phyloP scores from a whole-genome alignment of 345 rosid genomes.

The Anastatica hierochuntica region DNA sequence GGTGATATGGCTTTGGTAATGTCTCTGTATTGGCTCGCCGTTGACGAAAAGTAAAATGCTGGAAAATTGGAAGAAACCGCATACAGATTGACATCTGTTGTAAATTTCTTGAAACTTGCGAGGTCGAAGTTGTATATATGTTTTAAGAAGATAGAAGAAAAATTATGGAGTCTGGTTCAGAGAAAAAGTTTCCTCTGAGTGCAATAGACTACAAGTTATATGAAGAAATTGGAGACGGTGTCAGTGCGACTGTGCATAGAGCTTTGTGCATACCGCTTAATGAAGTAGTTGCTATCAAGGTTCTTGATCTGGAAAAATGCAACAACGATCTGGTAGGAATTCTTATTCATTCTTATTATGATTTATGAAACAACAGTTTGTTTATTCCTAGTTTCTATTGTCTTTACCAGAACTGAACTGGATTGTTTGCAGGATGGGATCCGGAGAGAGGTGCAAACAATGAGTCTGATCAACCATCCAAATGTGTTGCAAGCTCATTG shows the following conservation, averaged over 20 bases:
- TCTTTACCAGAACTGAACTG: not conserved
- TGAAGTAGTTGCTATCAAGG: conserved; percentile 85
- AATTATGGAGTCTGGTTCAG: conserved; percentile 47
- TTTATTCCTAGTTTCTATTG: not conserved
- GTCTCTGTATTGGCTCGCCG: conserved; percentile 18
- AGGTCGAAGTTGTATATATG: conserved; percentile 33
- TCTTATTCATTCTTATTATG: conserved; percentile 5
- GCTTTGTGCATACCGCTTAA: conserved; percentile 90
- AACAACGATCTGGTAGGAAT: conserved; percentile 71
- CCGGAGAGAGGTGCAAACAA: conserved; percentile 91
- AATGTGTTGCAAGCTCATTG: conserved; percentile 80
- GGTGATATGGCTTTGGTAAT: conserved; percentile 24
- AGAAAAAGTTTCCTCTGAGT: conserved; percentile 60
- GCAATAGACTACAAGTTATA: conserved; percentile 72
- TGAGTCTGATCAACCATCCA: conserved; percentile 85
- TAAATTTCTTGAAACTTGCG: conserved; percentile 21
- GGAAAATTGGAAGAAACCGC: conserved; percentile 58
- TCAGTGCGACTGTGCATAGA: conserved; percentile 78
- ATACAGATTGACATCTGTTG: conserved; percentile 27
- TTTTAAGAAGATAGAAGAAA: conserved; percentile 18
- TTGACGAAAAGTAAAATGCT: conserved; percentile 45
- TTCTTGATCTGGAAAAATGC: conserved; percentile 94
- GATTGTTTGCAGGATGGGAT: conserved; percentile 72
- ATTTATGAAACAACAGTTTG: conserved; percentile 1
- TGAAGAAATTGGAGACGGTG: conserved; percentile 98